Base-by-base conservation (phyloP, 257 asterid species). In the Henckelia pumila region DNA sequence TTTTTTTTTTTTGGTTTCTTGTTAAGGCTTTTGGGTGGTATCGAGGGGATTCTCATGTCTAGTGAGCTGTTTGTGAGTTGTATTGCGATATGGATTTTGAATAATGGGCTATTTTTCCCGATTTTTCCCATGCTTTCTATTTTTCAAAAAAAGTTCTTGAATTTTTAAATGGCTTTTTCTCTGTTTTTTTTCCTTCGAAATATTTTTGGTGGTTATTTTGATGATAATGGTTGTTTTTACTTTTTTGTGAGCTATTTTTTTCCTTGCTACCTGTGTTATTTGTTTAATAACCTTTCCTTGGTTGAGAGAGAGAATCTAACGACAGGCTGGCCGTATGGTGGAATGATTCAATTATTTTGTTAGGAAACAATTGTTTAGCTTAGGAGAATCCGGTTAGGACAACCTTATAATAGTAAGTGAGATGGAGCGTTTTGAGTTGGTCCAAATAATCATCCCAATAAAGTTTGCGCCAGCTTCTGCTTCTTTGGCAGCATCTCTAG, bases 371-470 rank as follows among this genome's bases (percentile, higher is more conserved):
- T 56, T 71, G 53, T 70, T 72, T 61, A 63, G 23, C 52, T 47
- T 66, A 28, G 63, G 76, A 23, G 74, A 69, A 64, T 50, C 66
- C 28, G 74, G 59, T 73, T 37, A 53, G 26, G 71, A 40, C 63
- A 65, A 65, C 57, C 47, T n/a, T 22, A 16, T 4, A 60, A 21
- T 61, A n/a, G 59, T 8, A 33, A 87, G 81, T 8, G 98, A 82
- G 66, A 94, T 58, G 19, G 98, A 87, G 44, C 98, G 85, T 74
- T 89, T 91, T 20, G 98, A 91, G 74, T 91, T 79, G 61, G 99
- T 96, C 96, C 95, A 94, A 63, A 89, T 68, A 81, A 94, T 91
- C 96, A 91, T 91, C 75, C 99, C 99, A 7, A 91, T 83, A 59
- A 88, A 82, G 77, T 91, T 71, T 32, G 96, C 97, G 47, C 98